Conservation (phyloP, 2,329 filamentous ascomycete genomes). For the Keithomyces neogunnii region DNA sequence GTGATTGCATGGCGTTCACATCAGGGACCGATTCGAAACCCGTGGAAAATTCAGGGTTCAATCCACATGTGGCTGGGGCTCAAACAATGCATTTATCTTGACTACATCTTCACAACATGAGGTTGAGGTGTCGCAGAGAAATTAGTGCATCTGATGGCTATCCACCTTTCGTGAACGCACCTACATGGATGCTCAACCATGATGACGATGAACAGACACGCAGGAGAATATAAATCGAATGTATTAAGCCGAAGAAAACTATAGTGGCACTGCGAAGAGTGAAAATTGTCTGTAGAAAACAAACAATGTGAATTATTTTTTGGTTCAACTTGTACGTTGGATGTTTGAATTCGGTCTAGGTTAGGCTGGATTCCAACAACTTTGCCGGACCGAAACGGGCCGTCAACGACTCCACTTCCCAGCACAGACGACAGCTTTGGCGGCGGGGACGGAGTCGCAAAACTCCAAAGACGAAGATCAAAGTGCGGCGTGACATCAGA, state of each 20-base stretch:
- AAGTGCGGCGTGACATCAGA: neutral
- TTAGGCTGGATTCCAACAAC: neutral
- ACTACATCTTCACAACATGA: neutral
- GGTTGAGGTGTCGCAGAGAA: neutral
- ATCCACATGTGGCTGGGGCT: neutral
- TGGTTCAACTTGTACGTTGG: neutral
- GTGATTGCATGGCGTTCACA: neutral
- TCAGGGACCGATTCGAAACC: neutral
- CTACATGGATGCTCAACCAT: too few species aligned
- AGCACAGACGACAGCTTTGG: neutral
- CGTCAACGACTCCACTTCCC: neutral
- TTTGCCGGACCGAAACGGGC: slow-evolving; percentile 1
- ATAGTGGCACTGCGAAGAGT: too few species aligned
- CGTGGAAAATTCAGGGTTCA: neutral
- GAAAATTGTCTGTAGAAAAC: too few species aligned
- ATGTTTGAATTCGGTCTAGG: neutral
- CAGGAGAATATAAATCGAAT: too few species aligned
- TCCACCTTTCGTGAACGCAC: too few species aligned
- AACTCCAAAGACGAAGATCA: slow-evolving; percentile 1
- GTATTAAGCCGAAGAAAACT: too few species aligned
- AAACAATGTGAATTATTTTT: neutral
- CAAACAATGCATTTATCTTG: neutral
- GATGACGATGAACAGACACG: too few species aligned
- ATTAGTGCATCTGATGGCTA: neutral
- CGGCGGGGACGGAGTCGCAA: neutral